Evolutionary conservation across 1,139 yeast species (phyloP).

Genomic region (Magnusiomyces tetraspermus): DNA sequence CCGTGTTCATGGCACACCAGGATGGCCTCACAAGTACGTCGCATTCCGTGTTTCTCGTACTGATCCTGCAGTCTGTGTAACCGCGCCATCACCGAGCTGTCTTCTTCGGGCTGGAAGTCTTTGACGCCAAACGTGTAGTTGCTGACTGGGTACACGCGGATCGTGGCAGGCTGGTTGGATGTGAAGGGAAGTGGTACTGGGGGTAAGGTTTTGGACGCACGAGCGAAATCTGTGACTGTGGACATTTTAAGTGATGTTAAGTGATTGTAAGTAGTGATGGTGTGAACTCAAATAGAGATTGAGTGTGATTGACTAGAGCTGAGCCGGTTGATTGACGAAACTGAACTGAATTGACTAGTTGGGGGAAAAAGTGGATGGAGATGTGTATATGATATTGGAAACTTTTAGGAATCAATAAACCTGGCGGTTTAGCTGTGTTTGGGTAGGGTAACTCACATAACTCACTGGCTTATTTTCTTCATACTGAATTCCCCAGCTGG

Average conservation of each 20-base stretch:
- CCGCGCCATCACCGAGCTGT: slow-evolving; percentile 26
- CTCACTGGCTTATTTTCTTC: no score
- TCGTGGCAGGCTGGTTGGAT: slow-evolving; percentile 21
- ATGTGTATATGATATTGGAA: no score
- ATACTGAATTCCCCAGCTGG: no score
- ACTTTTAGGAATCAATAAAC: no score
- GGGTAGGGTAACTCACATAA: no score
- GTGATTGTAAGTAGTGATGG: no score
- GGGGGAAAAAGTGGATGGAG: no score
- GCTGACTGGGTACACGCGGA: slow-evolving; percentile 29
- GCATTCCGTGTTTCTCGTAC: slow-evolving; percentile 29
- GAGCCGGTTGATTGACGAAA: no score
- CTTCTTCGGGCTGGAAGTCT: slow-evolving; percentile 30
- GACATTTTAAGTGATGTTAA: slow-evolving; percentile 19
- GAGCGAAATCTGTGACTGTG: slow-evolving; percentile 22
- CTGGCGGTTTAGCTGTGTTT: no score
- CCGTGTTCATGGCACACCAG: slow-evolving; percentile 32
- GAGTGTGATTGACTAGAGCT: no score
- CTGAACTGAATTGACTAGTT: no score
- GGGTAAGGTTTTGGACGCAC: slow-evolving; percentile 22
- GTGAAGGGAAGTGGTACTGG: slow-evolving; percentile 19
- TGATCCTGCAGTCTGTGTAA: slow-evolving; percentile 27
- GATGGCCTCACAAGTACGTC: slow-evolving; percentile 32
- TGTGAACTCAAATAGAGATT: no score
- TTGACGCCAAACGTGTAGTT: slow-evolving; percentile 31